Percentiles rank a stretch among this genome's conserved stretches.
Conservation (phyloP, 176 grass and related monocot species). For the Aegilops bicornis region DNA sequence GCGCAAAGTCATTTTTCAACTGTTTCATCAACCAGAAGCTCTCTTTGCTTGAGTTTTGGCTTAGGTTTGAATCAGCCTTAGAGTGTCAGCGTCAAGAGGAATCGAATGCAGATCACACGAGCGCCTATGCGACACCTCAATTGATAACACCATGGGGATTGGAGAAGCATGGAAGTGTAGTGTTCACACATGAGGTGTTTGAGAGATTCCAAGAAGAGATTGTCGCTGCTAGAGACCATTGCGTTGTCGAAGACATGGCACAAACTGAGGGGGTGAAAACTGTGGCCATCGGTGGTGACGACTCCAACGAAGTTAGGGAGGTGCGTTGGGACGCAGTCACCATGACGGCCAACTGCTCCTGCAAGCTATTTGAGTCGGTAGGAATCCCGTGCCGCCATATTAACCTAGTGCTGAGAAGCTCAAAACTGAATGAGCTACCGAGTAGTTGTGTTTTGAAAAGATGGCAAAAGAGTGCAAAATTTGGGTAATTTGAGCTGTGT, state of each 20-base stretch:
- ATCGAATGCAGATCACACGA: not conserved
- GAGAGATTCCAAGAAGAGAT: not conserved
- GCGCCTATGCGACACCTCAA: not conserved
- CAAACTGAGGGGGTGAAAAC: not conserved
- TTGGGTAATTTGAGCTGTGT: not conserved
- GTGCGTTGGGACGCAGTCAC: not conserved
- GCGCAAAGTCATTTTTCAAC: not conserved
- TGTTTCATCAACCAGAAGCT: not conserved
- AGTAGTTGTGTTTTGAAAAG: not conserved
- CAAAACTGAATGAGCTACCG: not conserved
- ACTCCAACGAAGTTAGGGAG: not conserved
- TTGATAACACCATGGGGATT: not conserved
- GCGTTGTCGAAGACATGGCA: not conserved
- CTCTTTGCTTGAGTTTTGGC: not conserved
- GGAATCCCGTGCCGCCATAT: not conserved
- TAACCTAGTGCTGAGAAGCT: not conserved
- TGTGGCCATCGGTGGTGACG: not conserved
- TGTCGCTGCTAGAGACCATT: not conserved
- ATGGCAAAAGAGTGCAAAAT: not conserved
- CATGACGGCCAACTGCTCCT: not conserved
- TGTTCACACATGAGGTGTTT: not conserved
- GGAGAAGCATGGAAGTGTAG: not conserved
- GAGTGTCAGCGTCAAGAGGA: not conserved
- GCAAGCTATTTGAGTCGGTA: not conserved
- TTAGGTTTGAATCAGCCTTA: not conserved